Conservation (phyloP, 352 stramenopile genomes). For the Phytophthora europaea region DNA sequence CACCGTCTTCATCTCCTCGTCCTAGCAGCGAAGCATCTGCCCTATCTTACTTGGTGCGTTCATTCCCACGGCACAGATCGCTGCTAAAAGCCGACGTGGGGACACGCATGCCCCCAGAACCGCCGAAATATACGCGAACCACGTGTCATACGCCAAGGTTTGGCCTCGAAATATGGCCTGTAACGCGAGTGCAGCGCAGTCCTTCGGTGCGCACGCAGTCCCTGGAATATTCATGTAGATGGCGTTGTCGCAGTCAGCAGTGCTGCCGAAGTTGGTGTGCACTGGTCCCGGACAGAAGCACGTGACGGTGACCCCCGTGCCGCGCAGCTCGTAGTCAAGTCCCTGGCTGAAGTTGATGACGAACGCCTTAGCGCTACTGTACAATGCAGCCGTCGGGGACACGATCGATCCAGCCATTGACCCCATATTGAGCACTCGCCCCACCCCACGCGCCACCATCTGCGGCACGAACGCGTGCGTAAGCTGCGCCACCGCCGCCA, state of each 20-base stretch:
- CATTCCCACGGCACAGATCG: conserved; percentile 49
- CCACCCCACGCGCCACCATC: conserved; percentile 73
- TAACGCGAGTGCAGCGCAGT: conserved; percentile 52
- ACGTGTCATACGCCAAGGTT: conserved; percentile 60
- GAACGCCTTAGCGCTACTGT: conserved; percentile 77
- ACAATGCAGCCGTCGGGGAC: conserved; percentile 66
- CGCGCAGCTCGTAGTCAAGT: conserved; percentile 78
- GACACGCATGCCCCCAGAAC: conserved; percentile 47
- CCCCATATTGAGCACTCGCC: conserved; percentile 83
- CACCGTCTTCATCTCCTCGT: background rate
- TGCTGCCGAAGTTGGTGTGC: conserved; percentile 72
- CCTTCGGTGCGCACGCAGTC: conserved; percentile 47
- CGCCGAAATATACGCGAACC: conserved; percentile 43
- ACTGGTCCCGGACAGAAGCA: conserved; percentile 70
- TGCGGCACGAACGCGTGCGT: conserved; percentile 66
- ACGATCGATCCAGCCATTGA: conserved; percentile 64
- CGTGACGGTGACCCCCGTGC: conserved; percentile 71
- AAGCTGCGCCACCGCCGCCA: conserved; percentile 59
- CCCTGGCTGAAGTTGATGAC: conserved; percentile 75
- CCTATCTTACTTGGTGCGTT: conserved; percentile 40
- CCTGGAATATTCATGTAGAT: conserved; percentile 60
- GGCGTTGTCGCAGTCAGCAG: conserved; percentile 44
- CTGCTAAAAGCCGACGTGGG: conserved; percentile 47
- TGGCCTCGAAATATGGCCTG: conserved; percentile 69
- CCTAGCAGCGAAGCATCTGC: conserved; percentile 36